A percentile compares a stretch with the other conserved stretches of the same genome.
Evolutionary conservation across 805 yeast species (phyloP).

Genomic region (Brettanomyces bruxellensis): DNA sequence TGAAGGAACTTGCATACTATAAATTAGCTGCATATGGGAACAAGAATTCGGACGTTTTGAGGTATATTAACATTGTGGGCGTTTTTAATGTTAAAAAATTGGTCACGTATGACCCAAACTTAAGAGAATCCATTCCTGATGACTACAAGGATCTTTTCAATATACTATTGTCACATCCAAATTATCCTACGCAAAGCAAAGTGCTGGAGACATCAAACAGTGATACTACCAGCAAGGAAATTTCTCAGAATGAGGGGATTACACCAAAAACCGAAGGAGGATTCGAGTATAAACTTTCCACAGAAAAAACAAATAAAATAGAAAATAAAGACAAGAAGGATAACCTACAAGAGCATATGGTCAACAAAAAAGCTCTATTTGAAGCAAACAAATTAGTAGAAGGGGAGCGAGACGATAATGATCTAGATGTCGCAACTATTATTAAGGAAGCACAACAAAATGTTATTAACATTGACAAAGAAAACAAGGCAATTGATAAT

Average conservation of each 20-base stretch:
- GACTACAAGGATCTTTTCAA: slow-evolving; percentile 18
- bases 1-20: slow-evolving; percentile 12
- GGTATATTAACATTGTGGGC: slow-evolving; percentile 39
- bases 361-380: background rate
- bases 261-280: background rate
- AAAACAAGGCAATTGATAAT: slow-evolving; percentile 33
- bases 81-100: slow-evolving; percentile 32
- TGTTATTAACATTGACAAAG: slow-evolving; percentile 1
- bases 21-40: slow-evolving; percentile 12
- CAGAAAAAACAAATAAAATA: background rate
- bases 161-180: slow-evolving; percentile 3
- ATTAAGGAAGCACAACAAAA: slow-evolving; percentile 1
- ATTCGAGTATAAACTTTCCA: background rate
- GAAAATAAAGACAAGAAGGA: background rate
- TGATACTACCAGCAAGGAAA: background rate
- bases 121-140: slow-evolving; percentile 16
- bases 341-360: background rate
- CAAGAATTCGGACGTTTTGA: slow-evolving; percentile 26
- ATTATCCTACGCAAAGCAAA: too few species aligned
- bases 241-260: background rate
- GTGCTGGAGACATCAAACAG: background rate
- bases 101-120: slow-evolving; percentile 20
- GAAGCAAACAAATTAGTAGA: background rate
- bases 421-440: background rate
- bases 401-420: background rate